Percentiles rank a stretch among this genome's conserved stretches.
Conservation (phyloP, 148 eudicot species). For the Persicaria tinctoria region DNA sequence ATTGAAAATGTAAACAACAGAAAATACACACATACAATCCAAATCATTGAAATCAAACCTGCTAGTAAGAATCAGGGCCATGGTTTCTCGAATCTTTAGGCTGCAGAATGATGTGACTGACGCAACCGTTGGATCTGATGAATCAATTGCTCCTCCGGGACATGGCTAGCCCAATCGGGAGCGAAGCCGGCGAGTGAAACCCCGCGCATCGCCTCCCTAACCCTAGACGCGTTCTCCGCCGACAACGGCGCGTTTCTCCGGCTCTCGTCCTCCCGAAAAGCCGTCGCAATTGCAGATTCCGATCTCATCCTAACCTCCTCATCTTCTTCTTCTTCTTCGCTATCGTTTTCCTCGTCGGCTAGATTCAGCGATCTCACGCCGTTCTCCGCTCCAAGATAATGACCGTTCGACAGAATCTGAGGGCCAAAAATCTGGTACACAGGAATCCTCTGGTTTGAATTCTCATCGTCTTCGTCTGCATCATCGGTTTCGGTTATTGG, state of each 20-base stretch:
- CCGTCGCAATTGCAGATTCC: slow-evolving; percentile 40
- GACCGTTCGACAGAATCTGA: slow-evolving; percentile 40
- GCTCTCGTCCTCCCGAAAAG: slow-evolving; percentile 63
- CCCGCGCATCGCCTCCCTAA: slow-evolving; percentile 75
- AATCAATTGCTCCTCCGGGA: slow-evolving; percentile 62
- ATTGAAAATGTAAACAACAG: no score
- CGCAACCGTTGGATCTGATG: slow-evolving; percentile 43
- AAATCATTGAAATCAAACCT: no score
- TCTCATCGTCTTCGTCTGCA: slow-evolving; percentile 22
- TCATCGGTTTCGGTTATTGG: slow-evolving; percentile 37
- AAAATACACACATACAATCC: no score
- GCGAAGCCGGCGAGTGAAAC: slow-evolving; percentile 42
- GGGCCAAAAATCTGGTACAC: slow-evolving; percentile 13
- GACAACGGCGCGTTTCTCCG: slow-evolving; percentile 66
- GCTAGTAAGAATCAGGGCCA: no score
- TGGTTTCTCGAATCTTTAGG: not conserved
- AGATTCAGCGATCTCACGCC: slow-evolving; percentile 44
- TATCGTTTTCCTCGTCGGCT: slow-evolving; percentile 31
- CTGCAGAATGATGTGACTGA: slow-evolving; percentile 20
- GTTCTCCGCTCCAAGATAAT: slow-evolving; percentile 24
- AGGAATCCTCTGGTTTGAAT: slow-evolving; percentile 17
- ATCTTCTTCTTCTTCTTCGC: slow-evolving; percentile 17
- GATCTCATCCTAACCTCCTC: slow-evolving; percentile 29
- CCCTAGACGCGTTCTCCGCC: slow-evolving; percentile 52
- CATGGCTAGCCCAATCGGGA: slow-evolving; percentile 52